Evolutionary conservation across 768 basidiomycete genomes (phyloP).

Genomic region (Lactarius evosmus): DNA sequence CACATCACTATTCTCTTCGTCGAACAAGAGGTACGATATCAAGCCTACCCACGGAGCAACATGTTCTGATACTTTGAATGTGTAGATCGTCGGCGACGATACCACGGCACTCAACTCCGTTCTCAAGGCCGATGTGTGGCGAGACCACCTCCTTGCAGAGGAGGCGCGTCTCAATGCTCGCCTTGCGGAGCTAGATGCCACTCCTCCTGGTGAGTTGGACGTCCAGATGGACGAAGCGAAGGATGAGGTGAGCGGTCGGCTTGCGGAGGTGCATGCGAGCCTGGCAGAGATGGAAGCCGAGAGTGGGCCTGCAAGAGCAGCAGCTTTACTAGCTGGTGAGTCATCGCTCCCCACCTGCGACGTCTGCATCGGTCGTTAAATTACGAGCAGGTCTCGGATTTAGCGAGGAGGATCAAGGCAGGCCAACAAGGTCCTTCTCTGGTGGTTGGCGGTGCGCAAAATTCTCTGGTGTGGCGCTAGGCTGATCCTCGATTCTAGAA

Average conservation of each 20-base stretch:
- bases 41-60: slow-evolving; percentile 3
- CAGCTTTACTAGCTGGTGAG: slow-evolving; percentile 79
- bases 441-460: slow-evolving; percentile 84
- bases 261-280: slow-evolving; percentile 86
- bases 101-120: slow-evolving; percentile 91
- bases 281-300: slow-evolving; percentile 98
- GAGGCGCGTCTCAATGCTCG: slow-evolving; percentile 72
- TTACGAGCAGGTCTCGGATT: slow-evolving; percentile 76
- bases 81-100: slow-evolving; percentile 87
- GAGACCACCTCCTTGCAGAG: slow-evolving; percentile 87
- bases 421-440: slow-evolving; percentile 82
- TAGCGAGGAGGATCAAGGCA: slow-evolving; percentile 79
- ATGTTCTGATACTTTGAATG: background rate
- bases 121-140: slow-evolving; percentile 99
- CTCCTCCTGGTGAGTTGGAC: slow-evolving; percentile 43
- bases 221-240: slow-evolving; percentile 72
- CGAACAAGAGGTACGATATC: slow-evolving; percentile 82
- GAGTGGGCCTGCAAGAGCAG: slow-evolving; percentile 92
- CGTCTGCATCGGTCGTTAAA: slow-evolving; percentile 1
- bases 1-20: slow-evolving; percentile 98
- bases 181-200: slow-evolving; percentile 70
- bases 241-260: slow-evolving; percentile 75
- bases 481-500: slow-evolving; percentile 45
- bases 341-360: background rate
- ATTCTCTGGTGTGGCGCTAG: background rate